phyloP scores from a whole-genome alignment of 2,329 filamentous ascomycete genomes.

The Tolypocladium sp. region DNA sequence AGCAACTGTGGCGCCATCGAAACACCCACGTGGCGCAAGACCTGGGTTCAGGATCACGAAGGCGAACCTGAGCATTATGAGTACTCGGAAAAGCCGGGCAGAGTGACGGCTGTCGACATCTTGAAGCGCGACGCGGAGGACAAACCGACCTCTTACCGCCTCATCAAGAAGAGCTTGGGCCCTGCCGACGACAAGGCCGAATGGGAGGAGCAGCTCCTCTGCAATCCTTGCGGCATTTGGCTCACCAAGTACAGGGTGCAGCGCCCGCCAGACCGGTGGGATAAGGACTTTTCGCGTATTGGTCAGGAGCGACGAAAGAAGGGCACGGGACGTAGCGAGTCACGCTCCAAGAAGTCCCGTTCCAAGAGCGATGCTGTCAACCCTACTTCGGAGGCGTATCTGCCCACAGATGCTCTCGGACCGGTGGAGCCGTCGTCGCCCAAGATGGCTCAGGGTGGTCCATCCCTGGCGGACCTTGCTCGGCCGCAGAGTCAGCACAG shows the following conservation, averaged over 20 bases:
- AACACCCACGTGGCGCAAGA: constrained; percentile 92
- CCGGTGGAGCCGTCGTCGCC: constrained; percentile 31
- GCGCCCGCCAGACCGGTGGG: constrained; percentile 78
- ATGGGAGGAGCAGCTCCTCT: constrained; percentile 69
- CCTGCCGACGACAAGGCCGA: constrained; percentile 52
- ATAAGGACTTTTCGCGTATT: constrained; percentile 47
- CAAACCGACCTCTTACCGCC: constrained; percentile 56
- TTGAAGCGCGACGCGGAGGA: constrained; percentile 54
- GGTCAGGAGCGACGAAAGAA: constrained; percentile 43
- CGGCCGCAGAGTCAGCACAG: background rate
- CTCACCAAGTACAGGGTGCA: constrained; percentile 80
- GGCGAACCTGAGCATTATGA: constrained; percentile 63
- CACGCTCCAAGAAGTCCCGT: constrained; percentile 38
- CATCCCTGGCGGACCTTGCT: constrained; percentile 8
- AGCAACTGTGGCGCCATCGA: constrained; percentile 91
- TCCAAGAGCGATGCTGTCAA: constrained; percentile 37
- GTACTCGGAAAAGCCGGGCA: constrained; percentile 62
- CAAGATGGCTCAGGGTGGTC: constrained; percentile 11
- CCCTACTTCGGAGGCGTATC: constrained; percentile 44
- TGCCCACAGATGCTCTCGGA: constrained; percentile 43
- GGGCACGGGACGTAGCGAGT: constrained; percentile 28
- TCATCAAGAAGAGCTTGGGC: constrained; percentile 67
- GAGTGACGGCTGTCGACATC: constrained; percentile 65
- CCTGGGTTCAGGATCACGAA: constrained; percentile 68
- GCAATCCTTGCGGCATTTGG: constrained; percentile 96